Evolutionary conservation across 2,329 filamentous ascomycete genomes (phyloP).

Genomic region (Penicillium fuscoglaucum): DNA sequence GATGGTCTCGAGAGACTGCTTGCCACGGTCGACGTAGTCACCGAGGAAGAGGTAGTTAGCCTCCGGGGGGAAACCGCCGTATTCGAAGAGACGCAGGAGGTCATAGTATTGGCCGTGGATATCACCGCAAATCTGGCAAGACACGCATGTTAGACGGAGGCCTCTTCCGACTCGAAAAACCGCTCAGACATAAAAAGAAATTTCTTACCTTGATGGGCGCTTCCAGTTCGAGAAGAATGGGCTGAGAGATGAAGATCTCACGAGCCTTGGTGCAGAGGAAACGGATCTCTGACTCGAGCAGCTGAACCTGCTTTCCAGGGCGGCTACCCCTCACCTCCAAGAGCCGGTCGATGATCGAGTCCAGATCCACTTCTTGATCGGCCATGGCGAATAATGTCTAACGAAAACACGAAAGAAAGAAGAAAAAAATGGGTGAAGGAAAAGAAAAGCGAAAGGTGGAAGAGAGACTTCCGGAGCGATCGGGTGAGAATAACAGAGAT

Average conservation of each 20-base stretch:
- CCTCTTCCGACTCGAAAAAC: neutral
- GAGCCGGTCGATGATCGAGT: conserved; percentile 98
- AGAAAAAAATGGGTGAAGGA: conserved; percentile 15
- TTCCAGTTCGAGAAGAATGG: conserved; percentile 94
- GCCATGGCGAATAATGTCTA: conserved; percentile 60
- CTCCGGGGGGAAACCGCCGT: conserved; percentile 95
- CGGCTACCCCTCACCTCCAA: conserved; percentile 96
- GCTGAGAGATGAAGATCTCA: conserved; percentile 99
- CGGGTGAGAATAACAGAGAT: conserved; percentile 24
- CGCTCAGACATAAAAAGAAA: neutral
- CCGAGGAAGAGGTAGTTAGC: conserved; percentile 99
- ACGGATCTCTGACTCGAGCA: conserved; percentile 93
- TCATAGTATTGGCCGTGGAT: conserved; percentile 99
- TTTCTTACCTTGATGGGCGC: conserved; percentile 89
- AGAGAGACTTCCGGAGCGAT: conserved; percentile 33
- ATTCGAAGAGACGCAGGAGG: conserved; percentile 93
- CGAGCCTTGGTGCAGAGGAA: conserved; percentile 97
- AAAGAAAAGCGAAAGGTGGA: conserved; percentile 28
- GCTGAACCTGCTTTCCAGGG: conserved; percentile 96
- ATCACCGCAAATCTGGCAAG: conserved; percentile 89
- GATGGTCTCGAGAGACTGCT: conserved; percentile 98
- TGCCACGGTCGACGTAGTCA: conserved; percentile 98
- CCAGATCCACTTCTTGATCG: conserved; percentile 90
- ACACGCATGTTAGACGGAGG: conserved; percentile 18
- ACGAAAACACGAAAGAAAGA: conserved; percentile 29